These are phyloP conservation scores for Verticillium dahliae DNA, from an alignment of 2,329 filamentous ascomycete genomes.

Conservation along the genomic window DNA sequence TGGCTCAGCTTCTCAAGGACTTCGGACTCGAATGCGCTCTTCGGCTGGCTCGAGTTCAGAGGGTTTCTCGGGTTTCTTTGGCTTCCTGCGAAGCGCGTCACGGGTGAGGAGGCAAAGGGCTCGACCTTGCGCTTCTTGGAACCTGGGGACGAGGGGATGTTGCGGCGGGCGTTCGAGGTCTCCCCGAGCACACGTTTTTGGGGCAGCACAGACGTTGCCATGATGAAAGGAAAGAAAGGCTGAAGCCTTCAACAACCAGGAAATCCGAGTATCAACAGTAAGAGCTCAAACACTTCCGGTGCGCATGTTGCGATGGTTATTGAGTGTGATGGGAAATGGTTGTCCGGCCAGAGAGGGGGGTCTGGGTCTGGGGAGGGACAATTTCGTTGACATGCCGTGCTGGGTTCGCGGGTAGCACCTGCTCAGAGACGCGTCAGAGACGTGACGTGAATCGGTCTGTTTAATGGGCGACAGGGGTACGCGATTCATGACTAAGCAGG, in stretches of 20 bases:
- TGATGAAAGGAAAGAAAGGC: constrained; percentile 16
- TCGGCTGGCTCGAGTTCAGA: constrained; percentile 68
- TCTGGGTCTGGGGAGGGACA: neutral
- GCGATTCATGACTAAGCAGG: neutral
- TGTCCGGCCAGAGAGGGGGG: neutral
- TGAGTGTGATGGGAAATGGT: neutral
- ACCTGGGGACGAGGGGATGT: constrained; percentile 48
- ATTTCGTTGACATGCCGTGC: neutral
- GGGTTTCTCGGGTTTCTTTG: constrained; percentile 57
- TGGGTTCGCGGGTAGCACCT: neutral
- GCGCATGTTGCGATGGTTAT: constrained; percentile 1
- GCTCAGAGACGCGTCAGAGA: constrained; percentile 21
- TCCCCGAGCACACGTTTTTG: constrained; percentile 71
- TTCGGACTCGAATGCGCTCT: constrained; percentile 89
- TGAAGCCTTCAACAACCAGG: constrained; percentile 1
- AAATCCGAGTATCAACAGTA: neutral
- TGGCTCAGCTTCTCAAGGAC: constrained; percentile 94
- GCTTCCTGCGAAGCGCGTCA: constrained; percentile 54
- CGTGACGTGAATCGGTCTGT: constrained; percentile 19
- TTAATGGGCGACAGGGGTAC: constrained; percentile 3
- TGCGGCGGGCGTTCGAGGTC: constrained; percentile 56
- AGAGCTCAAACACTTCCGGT: neutral
- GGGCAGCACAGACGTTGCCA: constrained; percentile 48
- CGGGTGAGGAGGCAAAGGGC: constrained; percentile 46
- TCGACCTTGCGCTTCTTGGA: constrained; percentile 85